Evolutionary conservation across 306 rosid genomes (phyloP).

Genomic region (Rosa persica): DNA sequence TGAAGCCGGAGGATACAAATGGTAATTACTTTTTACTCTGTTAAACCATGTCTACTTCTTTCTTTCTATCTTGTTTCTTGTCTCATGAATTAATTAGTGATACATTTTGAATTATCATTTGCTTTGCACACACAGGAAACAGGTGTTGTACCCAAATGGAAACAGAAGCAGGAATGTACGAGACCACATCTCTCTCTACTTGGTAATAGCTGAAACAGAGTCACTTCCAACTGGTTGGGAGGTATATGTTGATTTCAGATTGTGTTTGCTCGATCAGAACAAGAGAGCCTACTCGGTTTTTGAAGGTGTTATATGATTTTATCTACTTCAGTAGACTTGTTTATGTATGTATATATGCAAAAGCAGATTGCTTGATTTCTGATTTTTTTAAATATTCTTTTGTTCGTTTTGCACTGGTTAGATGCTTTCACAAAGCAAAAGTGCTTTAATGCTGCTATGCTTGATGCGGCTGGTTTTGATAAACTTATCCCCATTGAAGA

Average conservation of each 20-base stretch:
- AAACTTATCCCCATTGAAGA: background rate
- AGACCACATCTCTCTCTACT: constrained; percentile 45
- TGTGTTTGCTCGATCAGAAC: background rate
- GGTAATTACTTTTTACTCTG: constrained; percentile 28
- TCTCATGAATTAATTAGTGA: background rate
- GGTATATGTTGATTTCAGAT: constrained; percentile 19
- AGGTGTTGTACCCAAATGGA: constrained; percentile 48
- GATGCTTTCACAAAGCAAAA: background rate
- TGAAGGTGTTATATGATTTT: background rate
- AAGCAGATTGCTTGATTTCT: background rate
- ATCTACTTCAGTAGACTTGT: too few relatives aligned
- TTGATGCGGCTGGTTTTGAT: background rate
- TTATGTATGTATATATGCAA: background rate
- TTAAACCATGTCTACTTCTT: background rate
- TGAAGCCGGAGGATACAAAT: constrained; percentile 69
- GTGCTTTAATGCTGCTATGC: background rate
- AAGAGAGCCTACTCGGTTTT: background rate
- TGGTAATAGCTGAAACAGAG: constrained; percentile 37
- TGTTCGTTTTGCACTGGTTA: background rate
- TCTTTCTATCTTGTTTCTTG: background rate
- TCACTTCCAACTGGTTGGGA: constrained; percentile 47
- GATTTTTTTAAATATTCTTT: background rate
- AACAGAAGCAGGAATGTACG: constrained; percentile 45
- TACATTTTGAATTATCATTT: background rate
- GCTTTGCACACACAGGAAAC: constrained; percentile 35